phyloP scores from a whole-genome alignment of 495 filamentous ascomycete species.

The Chlorociboria aeruginascens region DNA sequence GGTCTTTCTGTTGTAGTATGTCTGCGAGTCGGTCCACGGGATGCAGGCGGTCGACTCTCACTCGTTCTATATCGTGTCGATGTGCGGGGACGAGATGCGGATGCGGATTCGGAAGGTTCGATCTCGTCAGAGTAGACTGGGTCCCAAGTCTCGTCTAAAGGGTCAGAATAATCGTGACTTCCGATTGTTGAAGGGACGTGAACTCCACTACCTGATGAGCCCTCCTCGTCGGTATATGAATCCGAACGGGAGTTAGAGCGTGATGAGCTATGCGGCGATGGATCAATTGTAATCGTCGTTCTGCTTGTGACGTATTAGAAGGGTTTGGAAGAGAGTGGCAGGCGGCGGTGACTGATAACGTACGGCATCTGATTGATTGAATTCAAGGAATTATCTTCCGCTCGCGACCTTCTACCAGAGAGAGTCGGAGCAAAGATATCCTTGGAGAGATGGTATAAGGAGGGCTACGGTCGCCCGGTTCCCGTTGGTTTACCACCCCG shows the following conservation, averaged over 20 bases:
- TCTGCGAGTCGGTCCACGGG: slow-evolving; percentile 23
- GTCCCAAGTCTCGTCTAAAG: slow-evolving; percentile 29
- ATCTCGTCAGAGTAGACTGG: slow-evolving; percentile 52
- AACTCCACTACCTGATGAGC: slow-evolving; percentile 35
- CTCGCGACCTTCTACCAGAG: slow-evolving; percentile 4
- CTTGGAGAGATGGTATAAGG: slow-evolving; percentile 6
- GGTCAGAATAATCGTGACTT: slow-evolving; percentile 33
- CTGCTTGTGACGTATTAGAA: slow-evolving; percentile 1
- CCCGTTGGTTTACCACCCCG: not conserved
- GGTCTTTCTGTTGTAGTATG: slow-evolving; percentile 26
- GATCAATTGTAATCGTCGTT: slow-evolving; percentile 5
- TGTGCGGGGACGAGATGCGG: slow-evolving; percentile 25
- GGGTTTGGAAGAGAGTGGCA: not conserved
- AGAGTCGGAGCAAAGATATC: slow-evolving; percentile 11
- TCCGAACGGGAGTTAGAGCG: slow-evolving; percentile 4
- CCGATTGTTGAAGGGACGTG: slow-evolving; percentile 34
- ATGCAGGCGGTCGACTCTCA: slow-evolving; percentile 31
- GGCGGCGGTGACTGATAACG: not conserved
- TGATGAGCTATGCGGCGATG: slow-evolving; percentile 19
- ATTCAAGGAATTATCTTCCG: slow-evolving; percentile 12
- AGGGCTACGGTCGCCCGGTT: slow-evolving; percentile 14
- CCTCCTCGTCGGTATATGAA: slow-evolving; percentile 36
- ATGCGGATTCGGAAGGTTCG: slow-evolving; percentile 76
- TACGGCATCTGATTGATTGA: slow-evolving; percentile 7
- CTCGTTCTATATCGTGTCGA: slow-evolving; percentile 8